phyloP scores from a whole-genome alignment of 2,329 filamentous ascomycete genomes.

The Onygenales sp. region DNA sequence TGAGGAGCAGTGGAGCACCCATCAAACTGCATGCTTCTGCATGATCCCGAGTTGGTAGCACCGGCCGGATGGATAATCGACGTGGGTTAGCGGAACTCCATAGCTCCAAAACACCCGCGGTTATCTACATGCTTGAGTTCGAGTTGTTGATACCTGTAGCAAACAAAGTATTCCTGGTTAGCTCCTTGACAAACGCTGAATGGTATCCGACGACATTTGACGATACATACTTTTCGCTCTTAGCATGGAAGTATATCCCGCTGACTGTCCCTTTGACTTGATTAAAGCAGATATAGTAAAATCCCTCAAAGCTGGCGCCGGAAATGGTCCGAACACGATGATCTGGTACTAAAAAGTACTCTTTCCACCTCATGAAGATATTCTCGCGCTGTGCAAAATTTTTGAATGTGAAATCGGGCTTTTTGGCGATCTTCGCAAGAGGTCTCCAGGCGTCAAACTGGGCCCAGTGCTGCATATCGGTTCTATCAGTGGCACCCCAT shows the following conservation, averaged over 20 bases:
- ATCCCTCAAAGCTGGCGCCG: slow-evolving; percentile 94
- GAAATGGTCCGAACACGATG: slow-evolving; percentile 84
- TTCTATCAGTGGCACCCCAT: slow-evolving; percentile 88
- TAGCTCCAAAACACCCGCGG: slow-evolving; percentile 68
- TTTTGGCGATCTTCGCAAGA: slow-evolving; percentile 54
- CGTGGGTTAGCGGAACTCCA: slow-evolving; percentile 66
- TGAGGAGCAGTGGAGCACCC: too few relatives aligned
- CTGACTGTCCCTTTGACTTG: slow-evolving; percentile 76
- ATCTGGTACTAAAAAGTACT: slow-evolving; percentile 93
- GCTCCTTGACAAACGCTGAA: neutral
- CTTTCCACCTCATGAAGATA: slow-evolving; percentile 99
- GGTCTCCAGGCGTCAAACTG: slow-evolving; percentile 82
- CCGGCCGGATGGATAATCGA: too few relatives aligned
- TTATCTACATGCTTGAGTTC: slow-evolving; percentile 83
- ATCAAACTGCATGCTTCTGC: too few relatives aligned
- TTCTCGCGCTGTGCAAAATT: slow-evolving; percentile 73
- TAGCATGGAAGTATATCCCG: slow-evolving; percentile 95
- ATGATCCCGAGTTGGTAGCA: too few relatives aligned
- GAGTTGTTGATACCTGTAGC: slow-evolving; percentile 73
- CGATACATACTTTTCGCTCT: slow-evolving; percentile 80
- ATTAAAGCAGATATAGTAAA: slow-evolving; percentile 99
- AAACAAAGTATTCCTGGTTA: neutral
- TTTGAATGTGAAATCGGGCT: slow-evolving; percentile 49
- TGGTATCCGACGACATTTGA: neutral
- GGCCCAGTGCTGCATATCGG: slow-evolving; percentile 86